A percentile compares a stretch with the other conserved stretches of the same genome.
phyloP scores from a whole-genome alignment of 352 stramenopile species.

The Bremia lactucae region DNA sequence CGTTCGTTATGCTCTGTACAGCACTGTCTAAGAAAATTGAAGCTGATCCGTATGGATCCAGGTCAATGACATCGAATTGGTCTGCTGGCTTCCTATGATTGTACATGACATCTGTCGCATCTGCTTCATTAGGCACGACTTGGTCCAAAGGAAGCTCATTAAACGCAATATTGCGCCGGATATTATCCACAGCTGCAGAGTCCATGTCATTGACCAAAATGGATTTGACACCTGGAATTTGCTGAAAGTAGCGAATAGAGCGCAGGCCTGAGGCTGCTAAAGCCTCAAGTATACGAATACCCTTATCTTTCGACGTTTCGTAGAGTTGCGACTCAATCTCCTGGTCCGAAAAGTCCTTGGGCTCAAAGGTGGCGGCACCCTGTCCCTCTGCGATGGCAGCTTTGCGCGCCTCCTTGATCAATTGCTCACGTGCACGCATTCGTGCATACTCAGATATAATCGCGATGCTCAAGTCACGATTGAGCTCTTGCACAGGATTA shows the following conservation, averaged over 20 bases:
- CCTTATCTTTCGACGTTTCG: conserved; percentile 58
- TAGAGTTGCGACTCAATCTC: conserved; percentile 63
- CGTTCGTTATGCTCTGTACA: conserved; percentile 89
- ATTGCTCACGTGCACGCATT: conserved; percentile 60
- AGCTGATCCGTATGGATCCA: conserved; percentile 98
- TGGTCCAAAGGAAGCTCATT: conserved; percentile 76
- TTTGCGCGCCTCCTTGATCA: conserved; percentile 67
- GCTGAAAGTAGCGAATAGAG: conserved; percentile 98
- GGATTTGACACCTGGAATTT: conserved; percentile 95
- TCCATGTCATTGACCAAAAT: conserved; percentile 99
- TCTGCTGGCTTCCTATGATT: conserved; percentile 76
- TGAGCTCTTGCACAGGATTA: conserved; percentile 94
- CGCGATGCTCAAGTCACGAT: conserved; percentile 96
- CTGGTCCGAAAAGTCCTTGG: conserved; percentile 46
- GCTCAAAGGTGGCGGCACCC: conserved; percentile 24
- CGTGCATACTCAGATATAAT: conserved; percentile 97
- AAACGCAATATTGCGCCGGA: conserved; percentile 91
- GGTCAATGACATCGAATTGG: conserved; percentile 98
- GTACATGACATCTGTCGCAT: conserved; percentile 85
- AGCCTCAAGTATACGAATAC: conserved; percentile 96
- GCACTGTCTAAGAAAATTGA: conserved; percentile 97
- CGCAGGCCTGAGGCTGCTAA: conserved; percentile 96
- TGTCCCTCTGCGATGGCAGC: conserved; percentile 26
- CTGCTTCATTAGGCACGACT: conserved; percentile 77
- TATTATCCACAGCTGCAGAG: conserved; percentile 89